Evolutionary conservation across 441 rosid species (phyloP).

Genomic region (Erysimum cheiri): DNA sequence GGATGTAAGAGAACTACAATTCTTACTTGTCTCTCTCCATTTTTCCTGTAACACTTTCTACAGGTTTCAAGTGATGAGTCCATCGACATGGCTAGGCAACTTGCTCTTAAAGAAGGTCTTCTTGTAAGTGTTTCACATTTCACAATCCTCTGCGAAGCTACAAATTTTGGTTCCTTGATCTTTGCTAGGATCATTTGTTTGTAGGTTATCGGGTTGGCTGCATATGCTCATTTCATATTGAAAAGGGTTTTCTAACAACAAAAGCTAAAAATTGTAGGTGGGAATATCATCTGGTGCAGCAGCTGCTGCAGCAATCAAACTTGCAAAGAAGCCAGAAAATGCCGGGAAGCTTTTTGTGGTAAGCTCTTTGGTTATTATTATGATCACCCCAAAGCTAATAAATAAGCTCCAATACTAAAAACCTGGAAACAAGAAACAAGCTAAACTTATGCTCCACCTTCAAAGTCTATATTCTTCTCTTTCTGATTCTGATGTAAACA

Average conservation of each 20-base stretch:
- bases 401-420: conserved; percentile 14
- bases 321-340: conserved; percentile 82
- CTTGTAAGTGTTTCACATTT: conserved; percentile 60
- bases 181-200: background rate
- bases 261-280: conserved; percentile 51
- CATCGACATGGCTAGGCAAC: conserved; percentile 76
- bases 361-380: conserved; percentile 40
- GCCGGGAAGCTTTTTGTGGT: conserved; percentile 71
- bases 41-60: conserved; percentile 6
- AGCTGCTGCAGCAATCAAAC: conserved; percentile 76
- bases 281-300: conserved; percentile 97
- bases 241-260: background rate
- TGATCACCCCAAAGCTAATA: conserved; percentile 18
- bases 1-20: background rate
- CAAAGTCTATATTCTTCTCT: background rate
- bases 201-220: background rate
- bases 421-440: conserved; percentile 16
- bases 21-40: conserved; percentile 8
- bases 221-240: background rate
- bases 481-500: conserved; percentile 6
- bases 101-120: conserved; percentile 85
- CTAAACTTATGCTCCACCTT: background rate
- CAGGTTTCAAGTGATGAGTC: conserved; percentile 83
- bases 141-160: background rate
- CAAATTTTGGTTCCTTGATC: background rate